Conservation (phyloP, 768 basidiomycete genomes). For the Tulasnella calospora region DNA sequence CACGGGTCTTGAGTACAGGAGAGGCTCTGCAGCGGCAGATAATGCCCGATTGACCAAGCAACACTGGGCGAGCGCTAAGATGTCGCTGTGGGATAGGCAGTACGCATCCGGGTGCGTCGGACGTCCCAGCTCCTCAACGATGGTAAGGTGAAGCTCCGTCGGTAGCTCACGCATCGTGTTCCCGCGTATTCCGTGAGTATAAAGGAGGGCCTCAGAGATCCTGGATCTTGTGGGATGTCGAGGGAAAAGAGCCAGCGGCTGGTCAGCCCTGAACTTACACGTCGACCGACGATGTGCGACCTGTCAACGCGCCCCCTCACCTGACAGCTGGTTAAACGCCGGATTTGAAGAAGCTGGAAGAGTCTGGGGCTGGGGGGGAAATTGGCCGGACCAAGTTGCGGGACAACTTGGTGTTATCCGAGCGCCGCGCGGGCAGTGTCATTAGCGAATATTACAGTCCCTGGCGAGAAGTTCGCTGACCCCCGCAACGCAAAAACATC, state of each 20-base stretch:
- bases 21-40: background rate
- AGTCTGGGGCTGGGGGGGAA: background rate
- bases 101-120: constrained; percentile 12
- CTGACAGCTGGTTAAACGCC: background rate
- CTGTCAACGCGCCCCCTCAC: background rate
- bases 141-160: constrained; percentile 1
- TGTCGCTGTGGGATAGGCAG: background rate
- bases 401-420: background rate
- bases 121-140: constrained; percentile 16
- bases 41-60: constrained; percentile 4
- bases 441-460: constrained; percentile 3
- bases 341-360: background rate
- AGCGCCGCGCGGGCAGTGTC: background rate
- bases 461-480: background rate
- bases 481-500: background rate
- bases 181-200: background rate
- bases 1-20: constrained; percentile 11
- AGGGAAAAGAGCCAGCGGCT: background rate
- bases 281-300: background rate
- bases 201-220: background rate
- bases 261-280: background rate
- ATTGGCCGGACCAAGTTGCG: background rate
- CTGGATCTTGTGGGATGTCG: background rate
- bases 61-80: background rate
- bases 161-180: constrained; percentile 16